Percentiles rank a stretch among this genome's conserved stretches.
Conservation (phyloP, 345 rosid genomes). For the Orychophragmus violaceus region DNA sequence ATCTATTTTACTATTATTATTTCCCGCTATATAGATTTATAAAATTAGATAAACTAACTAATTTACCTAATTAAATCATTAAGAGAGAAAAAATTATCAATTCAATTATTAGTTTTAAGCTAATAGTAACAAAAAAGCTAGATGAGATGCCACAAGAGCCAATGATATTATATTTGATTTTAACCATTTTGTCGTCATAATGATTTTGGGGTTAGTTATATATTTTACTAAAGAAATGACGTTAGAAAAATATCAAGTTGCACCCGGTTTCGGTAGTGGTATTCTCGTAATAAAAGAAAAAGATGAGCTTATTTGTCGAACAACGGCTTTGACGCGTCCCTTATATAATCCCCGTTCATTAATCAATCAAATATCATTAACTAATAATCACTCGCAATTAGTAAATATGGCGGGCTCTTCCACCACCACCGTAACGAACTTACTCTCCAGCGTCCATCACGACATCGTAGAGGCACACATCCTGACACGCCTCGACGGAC, state of each 20-base stretch:
- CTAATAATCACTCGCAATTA: slow-evolving; percentile 9
- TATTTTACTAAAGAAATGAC: not conserved
- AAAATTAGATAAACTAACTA: no score
- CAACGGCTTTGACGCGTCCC: not conserved
- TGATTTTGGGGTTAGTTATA: not conserved
- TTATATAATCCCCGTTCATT: not conserved
- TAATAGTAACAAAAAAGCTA: not conserved
- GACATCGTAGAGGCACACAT: slow-evolving; percentile 59
- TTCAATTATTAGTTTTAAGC: not conserved
- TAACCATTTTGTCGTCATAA: not conserved
- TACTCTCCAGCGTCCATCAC: slow-evolving; percentile 41
- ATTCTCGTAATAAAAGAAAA: not conserved
- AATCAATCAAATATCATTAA: slow-evolving; percentile 6
- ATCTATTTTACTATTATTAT: no score
- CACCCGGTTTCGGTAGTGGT: not conserved
- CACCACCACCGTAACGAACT: not conserved
- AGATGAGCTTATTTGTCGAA: not conserved
- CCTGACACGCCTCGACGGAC: slow-evolving; percentile 68
- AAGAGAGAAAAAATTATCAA: not conserved
- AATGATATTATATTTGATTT: not conserved
- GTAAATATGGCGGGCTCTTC: not conserved
- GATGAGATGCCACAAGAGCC: not conserved
- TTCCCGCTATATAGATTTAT: no score
- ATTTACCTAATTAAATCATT: not conserved
- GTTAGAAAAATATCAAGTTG: not conserved